These are phyloP conservation scores for Aspergillaceae sp. DNA, from an alignment of 2,329 filamentous ascomycete species.

Conservation along the genomic window DNA sequence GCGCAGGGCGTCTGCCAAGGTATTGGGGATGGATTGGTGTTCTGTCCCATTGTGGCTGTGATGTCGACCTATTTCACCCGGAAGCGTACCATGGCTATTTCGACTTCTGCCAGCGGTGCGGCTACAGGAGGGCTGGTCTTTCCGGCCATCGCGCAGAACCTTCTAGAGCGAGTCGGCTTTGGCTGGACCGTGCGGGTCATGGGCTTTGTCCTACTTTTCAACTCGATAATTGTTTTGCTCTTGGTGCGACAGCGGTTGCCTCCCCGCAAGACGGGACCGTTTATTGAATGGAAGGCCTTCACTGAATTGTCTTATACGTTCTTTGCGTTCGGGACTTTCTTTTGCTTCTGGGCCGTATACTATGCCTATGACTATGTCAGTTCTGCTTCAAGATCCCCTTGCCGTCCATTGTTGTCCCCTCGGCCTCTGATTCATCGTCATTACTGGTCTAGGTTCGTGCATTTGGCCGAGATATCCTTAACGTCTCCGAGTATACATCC, in stretches of 20 bases:
- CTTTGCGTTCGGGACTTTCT: constrained; percentile 39
- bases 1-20: constrained; percentile 37
- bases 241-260: constrained; percentile 38
- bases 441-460: not conserved
- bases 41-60: constrained; percentile 31
- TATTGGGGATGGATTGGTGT: constrained; percentile 34
- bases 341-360: constrained; percentile 45
- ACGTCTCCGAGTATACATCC: constrained; percentile 38
- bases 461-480: constrained; percentile 25
- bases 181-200: constrained; percentile 40
- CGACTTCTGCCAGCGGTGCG: constrained; percentile 27
- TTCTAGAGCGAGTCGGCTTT: constrained; percentile 38
- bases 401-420: no score
- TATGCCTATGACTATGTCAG: constrained; percentile 40
- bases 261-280: constrained; percentile 9
- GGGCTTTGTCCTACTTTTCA: constrained; percentile 38
- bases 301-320: constrained; percentile 48
- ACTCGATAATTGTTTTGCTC: constrained; percentile 18
- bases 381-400: not conserved
- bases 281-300: constrained; percentile 52
- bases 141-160: constrained; percentile 34
- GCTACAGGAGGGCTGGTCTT: constrained; percentile 38
- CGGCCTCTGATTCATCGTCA: not conserved
- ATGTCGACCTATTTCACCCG: constrained; percentile 35
- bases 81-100: constrained; percentile 30